phyloP scores from a whole-genome alignment of 441 rosid species.

The Erysimum cheiri region DNA sequence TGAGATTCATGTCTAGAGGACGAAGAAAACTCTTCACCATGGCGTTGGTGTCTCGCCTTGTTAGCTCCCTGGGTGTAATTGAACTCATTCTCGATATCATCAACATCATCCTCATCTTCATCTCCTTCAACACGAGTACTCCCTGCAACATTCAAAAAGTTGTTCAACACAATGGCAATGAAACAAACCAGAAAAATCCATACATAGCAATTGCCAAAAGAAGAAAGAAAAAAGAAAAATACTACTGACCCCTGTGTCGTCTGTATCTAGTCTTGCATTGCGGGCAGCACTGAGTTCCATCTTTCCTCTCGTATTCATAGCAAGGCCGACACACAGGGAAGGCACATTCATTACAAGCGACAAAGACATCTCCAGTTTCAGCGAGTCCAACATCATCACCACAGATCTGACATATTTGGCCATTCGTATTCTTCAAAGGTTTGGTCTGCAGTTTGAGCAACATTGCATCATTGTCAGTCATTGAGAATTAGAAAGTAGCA shows the following conservation, averaged over 20 bases:
- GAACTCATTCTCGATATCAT: slow-evolving; percentile 94
- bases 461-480: slow-evolving; percentile 42
- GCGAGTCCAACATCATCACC: slow-evolving; percentile 78
- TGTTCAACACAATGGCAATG: slow-evolving; percentile 18
- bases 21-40: slow-evolving; percentile 84
- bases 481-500: not conserved
- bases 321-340: slow-evolving; percentile 97
- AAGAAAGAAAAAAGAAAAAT: slow-evolving; percentile 9
- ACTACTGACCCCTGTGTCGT: slow-evolving; percentile 76
- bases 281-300: slow-evolving; percentile 92
- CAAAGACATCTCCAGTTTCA: slow-evolving; percentile 71
- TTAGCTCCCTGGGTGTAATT: slow-evolving; percentile 66
- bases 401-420: slow-evolving; percentile 90
- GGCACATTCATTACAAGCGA: slow-evolving; percentile 96
- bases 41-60: slow-evolving; percentile 72
- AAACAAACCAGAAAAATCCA: slow-evolving; percentile 4
- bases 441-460: slow-evolving; percentile 68
- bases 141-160: slow-evolving; percentile 53
- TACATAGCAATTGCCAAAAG: not conserved
- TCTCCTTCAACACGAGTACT: slow-evolving; percentile 92
- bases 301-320: slow-evolving; percentile 94
- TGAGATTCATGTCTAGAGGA: slow-evolving; percentile 92
- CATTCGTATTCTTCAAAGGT: slow-evolving; percentile 71
- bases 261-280: slow-evolving; percentile 96
- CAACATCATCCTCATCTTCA: slow-evolving; percentile 94